A percentile compares a stretch with the other conserved stretches of the same genome.
These are phyloP conservation scores for Tricholoma terreum DNA, from an alignment of 768 basidiomycete species.

Conservation along the genomic window DNA sequence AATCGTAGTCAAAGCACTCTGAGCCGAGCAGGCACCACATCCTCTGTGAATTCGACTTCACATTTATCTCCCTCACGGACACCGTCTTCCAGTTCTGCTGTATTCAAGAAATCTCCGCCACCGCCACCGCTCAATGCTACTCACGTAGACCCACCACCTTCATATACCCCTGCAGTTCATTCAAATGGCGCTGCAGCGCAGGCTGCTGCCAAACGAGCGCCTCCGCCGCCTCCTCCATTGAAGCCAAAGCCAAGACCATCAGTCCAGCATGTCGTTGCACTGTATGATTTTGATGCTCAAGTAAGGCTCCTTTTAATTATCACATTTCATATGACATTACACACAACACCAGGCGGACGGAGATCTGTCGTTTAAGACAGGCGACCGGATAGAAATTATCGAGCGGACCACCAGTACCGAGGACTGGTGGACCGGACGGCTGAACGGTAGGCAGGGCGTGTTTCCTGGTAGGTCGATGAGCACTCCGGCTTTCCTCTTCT, in stretches of 20 bases:
- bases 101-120: constrained; percentile 42
- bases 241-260: constrained; percentile 82
- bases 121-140: constrained; percentile 51
- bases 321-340: background rate
- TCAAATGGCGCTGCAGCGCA: constrained; percentile 25
- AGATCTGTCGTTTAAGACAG: constrained; percentile 84
- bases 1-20: constrained; percentile 35
- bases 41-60: constrained; percentile 35
- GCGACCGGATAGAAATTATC: constrained; percentile 89
- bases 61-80: constrained; percentile 33
- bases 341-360: constrained; percentile 65
- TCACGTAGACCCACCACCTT: constrained; percentile 40
- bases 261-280: constrained; percentile 78
- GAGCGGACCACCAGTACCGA: constrained; percentile 78
- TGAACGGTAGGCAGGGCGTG: constrained; percentile 81
- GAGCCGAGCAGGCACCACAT: constrained; percentile 33
- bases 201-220: constrained; percentile 64
- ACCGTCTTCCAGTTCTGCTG: constrained; percentile 31
- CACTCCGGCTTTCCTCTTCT: background rate
- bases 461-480: constrained; percentile 71
- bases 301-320: constrained; percentile 31
- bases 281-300: constrained; percentile 95
- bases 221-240: constrained; percentile 89
- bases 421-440: constrained; percentile 96
- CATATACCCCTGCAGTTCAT: constrained; percentile 34